Evolutionary conservation across 2,329 filamentous ascomycete genomes (phyloP), one percentile per base, ranked within the genome.

Genomic region (Xylaria sp.): DNA sequence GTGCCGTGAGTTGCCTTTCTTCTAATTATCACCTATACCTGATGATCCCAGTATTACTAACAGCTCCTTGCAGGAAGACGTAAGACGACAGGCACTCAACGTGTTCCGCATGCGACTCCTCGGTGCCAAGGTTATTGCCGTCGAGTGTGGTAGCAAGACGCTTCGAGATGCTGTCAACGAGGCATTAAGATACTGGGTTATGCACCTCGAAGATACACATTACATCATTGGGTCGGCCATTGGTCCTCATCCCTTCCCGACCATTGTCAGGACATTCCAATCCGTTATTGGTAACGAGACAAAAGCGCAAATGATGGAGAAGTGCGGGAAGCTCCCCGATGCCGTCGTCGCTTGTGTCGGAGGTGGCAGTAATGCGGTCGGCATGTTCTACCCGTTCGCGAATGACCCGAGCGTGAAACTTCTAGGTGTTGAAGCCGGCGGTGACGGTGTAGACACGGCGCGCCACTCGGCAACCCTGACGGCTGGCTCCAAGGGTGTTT

Each of bases 221-320:
- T 99, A 98, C 85, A 96, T 98, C 76, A 97, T 99, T 76, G 96
- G 96, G 66, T 98, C 94, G 18, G 96, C 96, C 54, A 99, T 99
- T 76, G 96, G 96, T 0, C 96, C 96, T 57, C 96, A 99, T 80
- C 96, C 96, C 12, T 98, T 98, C 90, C 96, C 96, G 0, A 97
- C 94, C 61, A 98, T 98, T 72, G 96, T 98, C 62, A 91, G 96
- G 70, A 98, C 95, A 0, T 98, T 99, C 90, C 96, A 98, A 83
- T 96, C 92, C 5, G 92, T 99, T 71, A 99, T 99, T 74, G 96
- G 96, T 65, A 89, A 92, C 75, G 96, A 99, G 85, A 98, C 96
- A 54, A 97, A 96, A 85, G 84, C 91, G 75, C 95, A 98, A 83
- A 94, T 99, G 91, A 85, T 89, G 71, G 90, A 91, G 79, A 90